Evolutionary conservation across 2,329 filamentous ascomycete species (phyloP).

Genomic region (Aspergillus sp.): DNA sequence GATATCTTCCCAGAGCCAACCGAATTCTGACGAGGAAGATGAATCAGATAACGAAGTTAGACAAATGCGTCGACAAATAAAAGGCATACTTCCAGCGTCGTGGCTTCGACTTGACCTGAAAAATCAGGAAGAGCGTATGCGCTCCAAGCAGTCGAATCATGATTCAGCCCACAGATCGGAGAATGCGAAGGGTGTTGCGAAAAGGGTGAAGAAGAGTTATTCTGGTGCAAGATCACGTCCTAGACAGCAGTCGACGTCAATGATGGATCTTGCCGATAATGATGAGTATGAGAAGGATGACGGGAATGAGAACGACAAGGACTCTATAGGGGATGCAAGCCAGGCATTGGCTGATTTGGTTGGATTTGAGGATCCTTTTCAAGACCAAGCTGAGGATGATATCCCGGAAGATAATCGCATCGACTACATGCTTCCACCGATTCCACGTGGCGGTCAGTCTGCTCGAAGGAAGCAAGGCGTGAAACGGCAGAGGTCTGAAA

Average conservation of each 20-base stretch:
- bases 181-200: constrained; percentile 25
- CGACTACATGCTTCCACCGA: constrained; percentile 31
- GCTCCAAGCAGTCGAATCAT: constrained; percentile 10
- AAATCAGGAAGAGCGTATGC: constrained; percentile 16
- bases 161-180: constrained; percentile 14
- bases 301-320: constrained; percentile 4
- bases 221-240: constrained; percentile 8
- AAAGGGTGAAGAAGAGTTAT: constrained; percentile 20
- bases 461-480: constrained; percentile 12
- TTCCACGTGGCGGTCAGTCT: constrained; percentile 13
- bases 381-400: constrained; percentile 20
- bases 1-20: constrained; percentile 9
- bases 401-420: constrained; percentile 34
- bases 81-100: constrained; percentile 42
- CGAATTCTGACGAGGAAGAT: constrained; percentile 9
- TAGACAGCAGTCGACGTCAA: constrained; percentile 8
- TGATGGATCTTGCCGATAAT: constrained; percentile 18
- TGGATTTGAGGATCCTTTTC: constrained; percentile 14
- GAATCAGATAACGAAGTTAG: constrained; percentile 17
- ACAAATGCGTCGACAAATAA: constrained; percentile 32
- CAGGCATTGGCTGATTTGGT: constrained; percentile 10
- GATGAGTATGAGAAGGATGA: constrained; percentile 22
- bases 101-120: constrained; percentile 36
- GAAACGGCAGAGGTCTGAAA: constrained; percentile 9
- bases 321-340: constrained; percentile 5